phyloP scores from a whole-genome alignment of 164 flowering plant genomes.

The Sedum album region DNA sequence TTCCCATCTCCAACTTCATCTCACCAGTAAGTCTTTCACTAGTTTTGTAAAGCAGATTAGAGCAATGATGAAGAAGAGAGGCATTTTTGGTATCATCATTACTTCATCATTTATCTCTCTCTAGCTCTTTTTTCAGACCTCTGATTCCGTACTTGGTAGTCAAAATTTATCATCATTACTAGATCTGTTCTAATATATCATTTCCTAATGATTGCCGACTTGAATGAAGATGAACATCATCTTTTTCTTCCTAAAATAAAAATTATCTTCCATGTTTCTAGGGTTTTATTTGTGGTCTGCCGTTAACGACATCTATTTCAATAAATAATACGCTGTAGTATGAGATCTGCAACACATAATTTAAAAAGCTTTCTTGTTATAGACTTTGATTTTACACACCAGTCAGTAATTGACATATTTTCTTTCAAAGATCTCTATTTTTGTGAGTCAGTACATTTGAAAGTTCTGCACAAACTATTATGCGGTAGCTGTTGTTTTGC shows the following conservation, averaged over 20 bases:
- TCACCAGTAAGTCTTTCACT: background rate
- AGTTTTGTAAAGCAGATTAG: constrained; percentile 14
- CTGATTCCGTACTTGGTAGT: background rate
- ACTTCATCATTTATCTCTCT: constrained; percentile 12
- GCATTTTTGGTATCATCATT: constrained; percentile 33
- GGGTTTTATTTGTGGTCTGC: no score
- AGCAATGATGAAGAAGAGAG: constrained; percentile 42
- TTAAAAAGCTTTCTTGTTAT: no score
- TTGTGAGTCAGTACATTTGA: no score
- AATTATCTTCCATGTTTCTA: no score
- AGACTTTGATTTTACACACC: no score
- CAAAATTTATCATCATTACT: constrained; percentile 7
- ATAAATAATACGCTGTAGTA: no score
- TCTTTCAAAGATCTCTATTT: no score
- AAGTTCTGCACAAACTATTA: no score
- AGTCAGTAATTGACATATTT: no score
- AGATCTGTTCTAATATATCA: background rate
- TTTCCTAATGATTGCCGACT: background rate
- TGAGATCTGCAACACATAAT: no score
- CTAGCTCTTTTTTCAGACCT: background rate
- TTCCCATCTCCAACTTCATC: constrained; percentile 10
- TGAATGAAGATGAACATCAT: background rate
- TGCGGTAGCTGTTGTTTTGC: no score
- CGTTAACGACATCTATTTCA: no score
- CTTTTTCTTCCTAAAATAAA: background rate